phyloP scores from a whole-genome alignment of 495 filamentous ascomycete genomes.

The Aspergillus leporis region DNA sequence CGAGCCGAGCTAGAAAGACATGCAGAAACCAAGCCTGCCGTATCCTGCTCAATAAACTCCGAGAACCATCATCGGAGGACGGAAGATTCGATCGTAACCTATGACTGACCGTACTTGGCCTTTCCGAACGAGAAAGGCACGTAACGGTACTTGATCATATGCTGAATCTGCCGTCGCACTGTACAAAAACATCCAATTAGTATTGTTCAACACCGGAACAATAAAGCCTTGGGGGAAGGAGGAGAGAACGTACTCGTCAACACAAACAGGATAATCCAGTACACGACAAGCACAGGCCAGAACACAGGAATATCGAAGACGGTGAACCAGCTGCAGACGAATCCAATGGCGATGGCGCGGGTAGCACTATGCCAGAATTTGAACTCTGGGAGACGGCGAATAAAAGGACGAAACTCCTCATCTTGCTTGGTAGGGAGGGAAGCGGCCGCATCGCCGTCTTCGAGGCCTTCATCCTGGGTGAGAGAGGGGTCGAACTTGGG shows the following conservation, averaged over 20 bases:
- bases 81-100: conserved; percentile 8
- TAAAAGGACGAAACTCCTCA: conserved; percentile 97
- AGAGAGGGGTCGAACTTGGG: conserved; percentile 99
- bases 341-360: conserved; percentile 79
- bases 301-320: conserved; percentile 97
- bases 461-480: conserved; percentile 92
- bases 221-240: not conserved
- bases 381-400: conserved; percentile 94
- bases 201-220: not conserved
- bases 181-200: conserved; percentile 8
- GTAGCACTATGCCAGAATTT: conserved; percentile 99
- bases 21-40: not conserved
- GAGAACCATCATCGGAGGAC: not conserved
- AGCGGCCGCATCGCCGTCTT: conserved; percentile 75
- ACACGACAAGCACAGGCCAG: conserved; percentile 97
- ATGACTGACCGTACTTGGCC: conserved; percentile 65
- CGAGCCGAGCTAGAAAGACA: not conserved
- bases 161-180: conserved; percentile 99
- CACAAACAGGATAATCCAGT: conserved; percentile 95
- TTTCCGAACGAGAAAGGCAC: conserved; percentile 95
- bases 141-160: conserved; percentile 99
- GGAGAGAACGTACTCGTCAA: conserved; percentile 77
- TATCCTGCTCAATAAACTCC: not conserved
- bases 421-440: conserved; percentile 89
- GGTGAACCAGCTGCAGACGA: conserved; percentile 87